Evolutionary conservation across 2,329 filamentous ascomycete genomes (phyloP), one percentile per base, ranked within the genome.

Genomic region (Diplodia scrobiculata): DNA sequence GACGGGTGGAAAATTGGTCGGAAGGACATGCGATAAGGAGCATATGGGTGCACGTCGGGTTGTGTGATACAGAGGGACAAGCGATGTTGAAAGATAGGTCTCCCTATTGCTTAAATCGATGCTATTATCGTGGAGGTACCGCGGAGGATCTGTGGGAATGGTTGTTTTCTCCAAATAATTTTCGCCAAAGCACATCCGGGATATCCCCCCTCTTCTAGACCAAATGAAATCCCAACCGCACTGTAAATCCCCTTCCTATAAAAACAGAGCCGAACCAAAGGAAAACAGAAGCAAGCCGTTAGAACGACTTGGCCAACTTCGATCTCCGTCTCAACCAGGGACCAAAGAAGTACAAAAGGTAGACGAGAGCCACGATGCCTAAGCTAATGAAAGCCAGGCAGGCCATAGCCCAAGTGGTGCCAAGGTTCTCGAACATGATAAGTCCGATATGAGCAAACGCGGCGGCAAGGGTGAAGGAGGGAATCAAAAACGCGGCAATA

Each of bases 351-450:
- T 66, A 66, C n/a, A 66, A n/a, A 25, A 66, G 11, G 13, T 66
- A 66, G 5, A 66, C 65, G 21, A 66, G 50, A n/a, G 65, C 55
- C 6, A 66, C 65, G n/a, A 66, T 66, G n/a, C 65, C 50, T 21
- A 66, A 41, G 29, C 55, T 62, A 38, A 66, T 66, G 48, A 66
- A 66, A 17, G 65, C 65, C 29, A 66, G 58, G 13, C 65, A 66
- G 3, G 55, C 65, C 65, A 66, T 66, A 11, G 55, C 65, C 65
- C 65, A 66, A 1, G 65, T 66, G 5, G 65, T 66, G n/a, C 65
- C 65, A 19, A 66, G 65, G 25, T 66, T 66, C 32, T 52, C 55
- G 27, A 66, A 66, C 55, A 66, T 63, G 36, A 66, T 17, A n/a
- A 66, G 48, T 29, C 65, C 65, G 19, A 66, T n/a, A 13, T 66